Base-by-base conservation (phyloP, 1,139 yeast species). In the Saccharomycopsis crataegensis region DNA sequence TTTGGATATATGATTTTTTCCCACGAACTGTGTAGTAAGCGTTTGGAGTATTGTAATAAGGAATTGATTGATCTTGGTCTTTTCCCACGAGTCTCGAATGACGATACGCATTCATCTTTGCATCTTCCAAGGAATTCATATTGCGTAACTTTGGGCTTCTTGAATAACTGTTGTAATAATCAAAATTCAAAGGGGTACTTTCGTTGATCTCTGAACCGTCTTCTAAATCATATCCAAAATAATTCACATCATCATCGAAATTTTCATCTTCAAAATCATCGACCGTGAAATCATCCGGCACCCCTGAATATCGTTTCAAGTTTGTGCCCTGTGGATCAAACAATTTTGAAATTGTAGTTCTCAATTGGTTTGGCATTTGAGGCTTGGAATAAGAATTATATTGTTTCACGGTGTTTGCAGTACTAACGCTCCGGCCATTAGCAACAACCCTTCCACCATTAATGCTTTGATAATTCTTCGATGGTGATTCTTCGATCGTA, bases 301-400 rank as follows among this genome's bases (percentile, higher is more conserved):
- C 78, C 36, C 84, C 86, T 33, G 89, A 83, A 61, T 85, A 84
- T 49, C 91, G 70, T 62, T 91, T 73, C 3, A 89, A 80, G 48
- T 83, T 85, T 0, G 86, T 78, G 0, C 89, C 89, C 58, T 79
- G 83, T 28, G 81, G 46, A 41, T 57, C 59, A 43, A 57, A 57
- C 17, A 55, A 46, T 32, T 57, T 55, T 8, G 57, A 52, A 31
- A 56, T 49, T 5, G 58, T 54, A 8, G 58, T 56, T 16, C 57
- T 17, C 12, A 56, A 45, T 32, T 50, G 50, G 14, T 49, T 49
- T 33, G 38, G 51, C 14, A 46, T 7, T 22, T 42, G 52, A 9
- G 40, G n/a, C 7, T 42, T 42, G 12, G 8, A 7, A 32, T 38
- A 52, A 4, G 53, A 17, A 17, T 17, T 32, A 46, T 38, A 49